Evolutionary conservation across 2,329 filamentous ascomycete species (phyloP).

Genomic region (Aspergillus transmontanensis): DNA sequence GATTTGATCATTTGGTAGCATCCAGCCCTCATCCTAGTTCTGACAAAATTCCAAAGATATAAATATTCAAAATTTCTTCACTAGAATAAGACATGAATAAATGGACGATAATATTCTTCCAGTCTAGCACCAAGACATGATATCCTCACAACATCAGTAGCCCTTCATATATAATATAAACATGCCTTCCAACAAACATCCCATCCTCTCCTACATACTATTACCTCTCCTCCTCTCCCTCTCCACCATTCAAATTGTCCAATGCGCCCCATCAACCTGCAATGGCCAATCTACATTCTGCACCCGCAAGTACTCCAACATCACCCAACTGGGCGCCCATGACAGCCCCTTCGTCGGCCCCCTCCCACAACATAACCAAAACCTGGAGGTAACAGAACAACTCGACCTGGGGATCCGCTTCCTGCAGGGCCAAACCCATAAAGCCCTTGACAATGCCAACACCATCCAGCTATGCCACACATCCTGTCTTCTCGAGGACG

Average conservation of each 20-base stretch:
- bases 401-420: slow-evolving; percentile 65
- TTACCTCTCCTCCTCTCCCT: slow-evolving; percentile 9
- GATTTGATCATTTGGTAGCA: background rate
- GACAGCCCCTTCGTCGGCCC: slow-evolving; percentile 66
- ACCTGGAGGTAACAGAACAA: slow-evolving; percentile 59
- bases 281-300: slow-evolving; percentile 63
- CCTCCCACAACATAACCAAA: slow-evolving; percentile 61
- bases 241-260: slow-evolving; percentile 8
- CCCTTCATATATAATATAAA: background rate
- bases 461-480: slow-evolving; percentile 67
- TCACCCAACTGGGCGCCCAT: slow-evolving; percentile 66
- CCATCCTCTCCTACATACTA: slow-evolving; percentile 3
- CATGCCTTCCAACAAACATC: background rate
- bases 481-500: slow-evolving; percentile 61
- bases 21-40: background rate
- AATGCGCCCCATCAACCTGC: slow-evolving; percentile 42
- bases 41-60: background rate
- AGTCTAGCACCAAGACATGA: background rate
- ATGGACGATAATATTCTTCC: background rate
- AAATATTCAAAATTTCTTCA: background rate
- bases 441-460: slow-evolving; percentile 48
- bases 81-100: background rate
- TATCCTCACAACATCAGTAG: background rate
- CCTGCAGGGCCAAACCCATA: slow-evolving; percentile 65
- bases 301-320: slow-evolving; percentile 58